Percentiles rank a stretch among this genome's conserved stretches.
Evolutionary conservation across 169 alveolate species (phyloP).

Genomic region (Eimeria maxima): DNA sequence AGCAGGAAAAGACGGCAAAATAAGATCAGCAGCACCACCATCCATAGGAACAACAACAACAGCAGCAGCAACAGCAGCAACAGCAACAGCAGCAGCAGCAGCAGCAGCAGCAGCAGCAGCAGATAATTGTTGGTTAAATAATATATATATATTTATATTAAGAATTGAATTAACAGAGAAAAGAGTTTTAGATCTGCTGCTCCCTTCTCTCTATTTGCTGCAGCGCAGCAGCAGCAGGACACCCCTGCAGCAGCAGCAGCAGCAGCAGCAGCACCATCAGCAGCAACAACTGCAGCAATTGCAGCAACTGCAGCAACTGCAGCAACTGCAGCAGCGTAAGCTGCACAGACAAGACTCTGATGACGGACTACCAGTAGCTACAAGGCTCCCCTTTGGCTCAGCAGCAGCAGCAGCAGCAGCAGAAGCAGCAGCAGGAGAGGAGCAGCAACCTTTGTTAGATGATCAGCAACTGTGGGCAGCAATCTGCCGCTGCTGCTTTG

Average conservation of each 20-base stretch:
- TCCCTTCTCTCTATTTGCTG: no score
- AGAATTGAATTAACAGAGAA: no score
- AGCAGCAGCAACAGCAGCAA: no score
- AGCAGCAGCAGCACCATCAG: neutral
- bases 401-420: conserved; percentile 49
- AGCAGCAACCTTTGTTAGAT: neutral
- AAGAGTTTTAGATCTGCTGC: no score
- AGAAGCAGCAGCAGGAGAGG: conserved; percentile 31
- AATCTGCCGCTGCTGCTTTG: neutral
- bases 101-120: no score
- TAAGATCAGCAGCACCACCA: no score
- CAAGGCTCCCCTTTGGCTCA: neutral
- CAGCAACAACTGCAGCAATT: neutral
- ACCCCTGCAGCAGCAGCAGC: conserved; percentile 30
- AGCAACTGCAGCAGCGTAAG: neutral
- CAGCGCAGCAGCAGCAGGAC: no score
- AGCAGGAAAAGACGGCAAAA: no score
- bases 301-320: conserved; percentile 6
- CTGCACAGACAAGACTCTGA: neutral
- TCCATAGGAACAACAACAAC: no score
- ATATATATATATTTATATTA: no score
- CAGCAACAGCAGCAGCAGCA: no score
- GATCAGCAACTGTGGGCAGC: neutral
- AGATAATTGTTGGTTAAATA: no score
- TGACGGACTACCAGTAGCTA: conserved; percentile 8